A percentile compares a stretch with the other conserved stretches of the same genome.
Evolutionary conservation across 2,329 filamentous ascomycete species (phyloP).

Genomic region (Fusarium oligoseptatum): DNA sequence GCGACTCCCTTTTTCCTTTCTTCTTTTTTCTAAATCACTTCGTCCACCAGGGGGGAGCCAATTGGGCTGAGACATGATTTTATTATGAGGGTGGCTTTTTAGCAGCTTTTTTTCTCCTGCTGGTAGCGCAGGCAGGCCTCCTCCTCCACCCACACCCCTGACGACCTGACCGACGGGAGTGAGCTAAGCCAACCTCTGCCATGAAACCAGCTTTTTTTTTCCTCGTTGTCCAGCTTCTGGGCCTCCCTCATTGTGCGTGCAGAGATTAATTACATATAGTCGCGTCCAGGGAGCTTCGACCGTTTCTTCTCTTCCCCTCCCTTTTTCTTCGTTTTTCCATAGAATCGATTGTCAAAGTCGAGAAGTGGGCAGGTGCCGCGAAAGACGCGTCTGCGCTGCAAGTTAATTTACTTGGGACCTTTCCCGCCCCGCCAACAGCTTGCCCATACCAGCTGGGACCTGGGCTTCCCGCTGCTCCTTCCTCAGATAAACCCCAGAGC

Average conservation of each 20-base stretch:
- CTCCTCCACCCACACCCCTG: slow-evolving; percentile 34
- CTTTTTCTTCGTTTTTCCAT: slow-evolving; percentile 21
- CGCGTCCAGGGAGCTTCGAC: slow-evolving; percentile 3
- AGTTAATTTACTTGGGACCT: slow-evolving; percentile 40
- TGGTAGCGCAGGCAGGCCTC: slow-evolving; percentile 18
- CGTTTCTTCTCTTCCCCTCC: not conserved
- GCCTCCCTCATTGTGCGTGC: not conserved
- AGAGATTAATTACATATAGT: slow-evolving; percentile 38
- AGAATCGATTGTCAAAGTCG: not conserved
- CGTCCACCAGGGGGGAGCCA: slow-evolving; percentile 4
- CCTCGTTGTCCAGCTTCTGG: not conserved
- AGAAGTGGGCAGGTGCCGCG: slow-evolving; percentile 12
- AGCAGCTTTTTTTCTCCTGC: slow-evolving; percentile 34
- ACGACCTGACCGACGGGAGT: slow-evolving; percentile 18
- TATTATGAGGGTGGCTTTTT: slow-evolving; percentile 36
- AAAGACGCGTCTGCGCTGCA: slow-evolving; percentile 32
- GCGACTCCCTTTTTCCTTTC: not conserved
- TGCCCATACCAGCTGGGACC: slow-evolving; percentile 3
- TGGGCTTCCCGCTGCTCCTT: slow-evolving; percentile 1
- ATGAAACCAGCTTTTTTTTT: slow-evolving; percentile 38
- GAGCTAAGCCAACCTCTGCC: slow-evolving; percentile 30
- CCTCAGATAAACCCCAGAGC: slow-evolving; percentile 1
- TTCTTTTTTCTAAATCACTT: slow-evolving; percentile 10
- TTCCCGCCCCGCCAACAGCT: slow-evolving; percentile 31
- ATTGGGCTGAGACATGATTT: slow-evolving; percentile 50